phyloP scores from a whole-genome alignment of 306 rosid genomes.

The Crotalaria pallida region DNA sequence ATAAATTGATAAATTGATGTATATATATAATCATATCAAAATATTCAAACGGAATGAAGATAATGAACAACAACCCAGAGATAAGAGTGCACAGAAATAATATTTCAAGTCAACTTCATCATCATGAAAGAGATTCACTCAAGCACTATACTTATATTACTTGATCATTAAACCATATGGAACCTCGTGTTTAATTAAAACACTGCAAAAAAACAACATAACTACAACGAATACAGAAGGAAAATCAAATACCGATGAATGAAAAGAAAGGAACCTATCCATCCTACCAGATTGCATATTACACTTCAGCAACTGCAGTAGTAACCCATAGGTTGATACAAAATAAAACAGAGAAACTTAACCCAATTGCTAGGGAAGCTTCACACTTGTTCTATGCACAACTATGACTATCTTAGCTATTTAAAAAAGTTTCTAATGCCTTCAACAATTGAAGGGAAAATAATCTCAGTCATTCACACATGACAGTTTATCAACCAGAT shows the following conservation, averaged over 20 bases:
- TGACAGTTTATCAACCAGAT: not conserved
- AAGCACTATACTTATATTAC: not conserved
- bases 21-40: not conserved
- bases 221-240: not conserved
- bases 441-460: not conserved
- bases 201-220: not conserved
- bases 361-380: not conserved
- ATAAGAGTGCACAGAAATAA: not conserved
- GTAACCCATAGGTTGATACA: not conserved
- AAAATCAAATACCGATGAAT: not conserved
- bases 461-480: not conserved
- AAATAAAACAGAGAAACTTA: not conserved
- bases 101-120: not conserved
- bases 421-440: not conserved
- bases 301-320: not conserved
- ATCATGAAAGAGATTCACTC: not conserved
- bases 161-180: not conserved
- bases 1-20: not conserved
- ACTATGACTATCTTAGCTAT: not conserved
- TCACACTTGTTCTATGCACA: not conserved
- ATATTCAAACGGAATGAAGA: not conserved
- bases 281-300: not conserved
- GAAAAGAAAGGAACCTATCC: not conserved
- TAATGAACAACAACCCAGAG: not conserved
- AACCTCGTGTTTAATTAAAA: not conserved